These are phyloP conservation scores for Takakia lepidozioides DNA, from an alignment of 225 moss, liverwort and hornwort genomes.

Conservation along the genomic window DNA sequence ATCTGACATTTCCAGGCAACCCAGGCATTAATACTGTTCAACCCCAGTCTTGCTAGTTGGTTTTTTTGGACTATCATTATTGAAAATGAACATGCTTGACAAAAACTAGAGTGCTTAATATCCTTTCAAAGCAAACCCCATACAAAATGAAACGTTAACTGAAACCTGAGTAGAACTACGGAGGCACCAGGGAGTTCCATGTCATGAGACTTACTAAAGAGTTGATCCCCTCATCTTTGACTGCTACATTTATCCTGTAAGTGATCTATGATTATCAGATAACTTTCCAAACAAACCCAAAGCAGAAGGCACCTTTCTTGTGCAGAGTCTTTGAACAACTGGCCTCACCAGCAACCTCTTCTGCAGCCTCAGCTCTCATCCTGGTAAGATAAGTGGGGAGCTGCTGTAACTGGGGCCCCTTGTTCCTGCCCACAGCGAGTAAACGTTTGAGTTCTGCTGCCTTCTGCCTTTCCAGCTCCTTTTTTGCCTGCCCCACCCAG, in stretches of 20 bases:
- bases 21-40: too few relatives aligned
- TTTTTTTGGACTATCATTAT: too few relatives aligned
- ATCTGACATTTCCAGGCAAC: constrained; percentile 19
- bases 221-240: too few relatives aligned
- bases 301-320: constrained; percentile 14
- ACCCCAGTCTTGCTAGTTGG: too few relatives aligned
- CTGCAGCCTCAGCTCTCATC: constrained; percentile 29
- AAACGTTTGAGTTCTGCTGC: constrained; percentile 11
- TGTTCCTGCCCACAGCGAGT: constrained; percentile 28
- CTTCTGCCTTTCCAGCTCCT: constrained; percentile 41
- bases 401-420: constrained; percentile 9
- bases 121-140: background rate
- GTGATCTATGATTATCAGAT: too few relatives aligned
- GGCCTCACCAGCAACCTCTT: constrained; percentile 20
- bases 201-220: too few relatives aligned
- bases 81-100: background rate
- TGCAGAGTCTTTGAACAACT: constrained; percentile 15
- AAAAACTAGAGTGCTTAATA: background rate
- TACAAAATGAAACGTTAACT: background rate
- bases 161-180: too few relatives aligned
- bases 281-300: too few relatives aligned
- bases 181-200: too few relatives aligned
- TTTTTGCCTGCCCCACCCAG: constrained; percentile 27
- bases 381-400: constrained; percentile 33
- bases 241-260: too few relatives aligned